Evolutionary conservation across 148 eudicot species (phyloP), one percentile per base, ranked within the genome.

Genomic region (Silene conica): DNA sequence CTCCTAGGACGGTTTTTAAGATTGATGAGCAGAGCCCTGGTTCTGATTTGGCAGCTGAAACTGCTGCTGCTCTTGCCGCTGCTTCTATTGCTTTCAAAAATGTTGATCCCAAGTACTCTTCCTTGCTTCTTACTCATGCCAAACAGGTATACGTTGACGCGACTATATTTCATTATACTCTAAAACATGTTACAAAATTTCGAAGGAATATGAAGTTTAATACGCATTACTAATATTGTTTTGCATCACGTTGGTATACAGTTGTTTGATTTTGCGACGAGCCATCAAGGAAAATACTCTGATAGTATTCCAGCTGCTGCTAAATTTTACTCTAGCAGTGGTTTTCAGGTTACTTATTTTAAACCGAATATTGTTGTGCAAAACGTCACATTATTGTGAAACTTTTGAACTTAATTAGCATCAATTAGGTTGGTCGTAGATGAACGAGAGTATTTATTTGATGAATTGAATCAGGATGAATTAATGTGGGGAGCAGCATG

Each of bases 41-140:
- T 18, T 94, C 98, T 0, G 98, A 94, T 69, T 97, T 94, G 38
- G 98, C 97, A 21, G 97, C 93, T 3, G 98, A 94, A 79, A 89
- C 93, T 0, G 96, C 98, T 16, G 97, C 97, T 20, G 97, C 98
- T 38, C 56, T 94, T 46, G 97, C 98, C 41, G 91, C 98, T 10
- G 88, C 90, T 79, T 91, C 98, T 0, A 89, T 94, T 31, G 98
- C 90, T 67, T 94, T 94, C 78, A 79, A 82, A 79, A 77, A 76
- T n/a, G 83, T 87, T 31, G 96, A 94, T 77, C 87, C 93, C 81
- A 76, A 87, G 15, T 93, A 93, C 75, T 84, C 98, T 0, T 18
- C 74, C 21, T 2, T 20, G 12, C 86, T 88, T 28, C 65, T 88
- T 59, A 22, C 1, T 12, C 91, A 85, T 77, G 84, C 91, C 10